Evolutionary conservation across 768 basidiomycete species (phyloP).

Genomic region (Pulveroboletus sp.): DNA sequence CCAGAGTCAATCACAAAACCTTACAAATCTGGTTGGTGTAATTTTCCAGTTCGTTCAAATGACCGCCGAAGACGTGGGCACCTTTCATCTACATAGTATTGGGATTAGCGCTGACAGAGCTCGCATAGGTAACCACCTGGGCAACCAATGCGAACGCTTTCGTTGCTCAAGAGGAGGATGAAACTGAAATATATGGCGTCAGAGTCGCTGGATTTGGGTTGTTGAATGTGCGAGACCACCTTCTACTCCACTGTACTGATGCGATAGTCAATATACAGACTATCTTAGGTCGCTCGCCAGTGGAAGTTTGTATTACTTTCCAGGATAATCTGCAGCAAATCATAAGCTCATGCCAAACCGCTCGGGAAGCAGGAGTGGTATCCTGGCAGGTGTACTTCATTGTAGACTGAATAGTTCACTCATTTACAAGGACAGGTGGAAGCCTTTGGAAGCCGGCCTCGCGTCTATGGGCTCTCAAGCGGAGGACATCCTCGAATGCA

Average conservation of each 20-base stretch:
- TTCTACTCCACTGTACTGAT: not conserved
- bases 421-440: conserved; percentile 62
- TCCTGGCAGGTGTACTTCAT: conserved; percentile 52
- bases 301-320: conserved; percentile 47
- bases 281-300: conserved; percentile 52
- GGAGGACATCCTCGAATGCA: conserved; percentile 66
- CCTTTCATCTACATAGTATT: not conserved
- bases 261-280: conserved; percentile 34
- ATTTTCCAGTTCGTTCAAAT: conserved; percentile 78
- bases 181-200: conserved; percentile 74
- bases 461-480: conserved; percentile 79
- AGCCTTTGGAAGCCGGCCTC: conserved; percentile 79
- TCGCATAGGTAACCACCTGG: conserved; percentile 83
- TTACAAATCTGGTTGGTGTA: conserved; percentile 45
- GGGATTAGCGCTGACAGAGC: not conserved
- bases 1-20: conserved; percentile 31
- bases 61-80: conserved; percentile 79
- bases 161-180: conserved; percentile 92
- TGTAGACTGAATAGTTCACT: not conserved
- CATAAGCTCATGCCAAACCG: conserved; percentile 52
- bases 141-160: conserved; percentile 85
- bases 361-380: conserved; percentile 47
- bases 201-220: conserved; percentile 84
- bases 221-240: conserved; percentile 48
- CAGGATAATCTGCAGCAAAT: conserved; percentile 50